Base-by-base conservation (phyloP, 306 rosid genomes). In the Fagus crenata region DNA sequence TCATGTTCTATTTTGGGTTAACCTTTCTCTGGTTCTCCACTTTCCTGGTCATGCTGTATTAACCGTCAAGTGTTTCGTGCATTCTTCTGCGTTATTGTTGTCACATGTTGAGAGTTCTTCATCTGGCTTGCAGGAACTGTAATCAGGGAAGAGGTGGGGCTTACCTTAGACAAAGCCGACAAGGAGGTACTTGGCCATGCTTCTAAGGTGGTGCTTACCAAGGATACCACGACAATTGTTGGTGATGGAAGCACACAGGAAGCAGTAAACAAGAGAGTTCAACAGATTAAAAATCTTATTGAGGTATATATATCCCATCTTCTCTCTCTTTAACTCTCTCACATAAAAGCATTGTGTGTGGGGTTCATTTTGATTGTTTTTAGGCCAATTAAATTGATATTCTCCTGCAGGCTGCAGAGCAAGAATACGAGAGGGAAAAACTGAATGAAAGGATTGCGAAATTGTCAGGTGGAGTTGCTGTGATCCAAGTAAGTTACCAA, bases 211-310 rank as follows among this genome's bases (percentile, higher is more conserved):
- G 99, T 96, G 75, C 99, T 96, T 49, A 96, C 99, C 14, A 96
- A 96, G 84, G 99, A 96, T 82, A 72, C 84, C 71, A 89, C 98
- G 53, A 96, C 96, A 40, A 87, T 96, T 77, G 97, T 96, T 75
- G 99, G 99, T 72, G 99, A 96, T 28, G 99, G 99, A 79, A 92
- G 94, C 84, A 93, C 98, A 53, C 98, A 96, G 73, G 99, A 96
- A 40, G 98, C 83, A 60, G 99, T 96, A 67, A 89, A 72, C 85
- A 92, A 96, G 88, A 86, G 98, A 82, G 99, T 96, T 72, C 84
- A 98, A 49, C 99, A 96, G 73, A 96, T 96, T 43, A 92, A 49
- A 78, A 96, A 85, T 77, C 92, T 84, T 69, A 96, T 96, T 58
- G 99, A 96, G 97, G 98, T 93, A 73, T 41, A 73, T 18, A 7